These are phyloP conservation scores for Herpomyces periplanetae DNA, from an alignment of 2,329 filamentous ascomycete genomes.

Conservation along the genomic window DNA sequence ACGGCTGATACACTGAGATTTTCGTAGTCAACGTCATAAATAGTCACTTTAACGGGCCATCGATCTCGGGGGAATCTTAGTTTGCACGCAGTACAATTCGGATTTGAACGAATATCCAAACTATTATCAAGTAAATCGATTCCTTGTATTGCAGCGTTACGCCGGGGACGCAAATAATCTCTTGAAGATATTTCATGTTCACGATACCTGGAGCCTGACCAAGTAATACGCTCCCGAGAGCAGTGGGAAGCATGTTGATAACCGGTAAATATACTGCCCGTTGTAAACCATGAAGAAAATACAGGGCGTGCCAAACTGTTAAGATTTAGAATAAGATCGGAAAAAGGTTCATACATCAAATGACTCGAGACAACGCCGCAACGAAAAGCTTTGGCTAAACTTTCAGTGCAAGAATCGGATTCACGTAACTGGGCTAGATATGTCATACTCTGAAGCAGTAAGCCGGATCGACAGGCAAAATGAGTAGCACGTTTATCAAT, in stretches of 20 bases:
- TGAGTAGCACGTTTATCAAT: too few relatives aligned
- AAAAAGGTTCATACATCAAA: constrained; percentile 12
- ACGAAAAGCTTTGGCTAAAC: constrained; percentile 13
- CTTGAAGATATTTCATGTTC: constrained; percentile 2
- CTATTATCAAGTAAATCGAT: constrained; percentile 3
- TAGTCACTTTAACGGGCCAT: constrained; percentile 25
- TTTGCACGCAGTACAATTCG: constrained; percentile 3
- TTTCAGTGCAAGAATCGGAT: constrained; percentile 14
- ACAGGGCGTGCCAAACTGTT: constrained; percentile 12
- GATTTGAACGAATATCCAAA: constrained; percentile 1
- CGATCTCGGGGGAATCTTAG: constrained; percentile 11
- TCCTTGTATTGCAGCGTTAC: constrained; percentile 7
- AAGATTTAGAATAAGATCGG: constrained; percentile 18
- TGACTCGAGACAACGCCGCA: constrained; percentile 14
- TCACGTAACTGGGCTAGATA: constrained; percentile 19
- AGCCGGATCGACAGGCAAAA: too few relatives aligned
- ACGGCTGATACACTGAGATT: constrained; percentile 22
- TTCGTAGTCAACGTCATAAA: constrained; percentile 18
- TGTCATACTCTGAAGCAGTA: constrained; percentile 17
- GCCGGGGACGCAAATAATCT: constrained; percentile 7
- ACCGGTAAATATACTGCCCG: constrained; percentile 19
- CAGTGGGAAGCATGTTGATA: constrained; percentile 15
- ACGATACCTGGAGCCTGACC: constrained; percentile 1
- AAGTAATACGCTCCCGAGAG: constrained; percentile 6
- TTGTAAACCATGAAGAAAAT: constrained; percentile 18